Evolutionary conservation across 495 filamentous ascomycete genomes (phyloP), one percentile per base, ranked within the genome.

Genomic region (Arthonia radiata): DNA sequence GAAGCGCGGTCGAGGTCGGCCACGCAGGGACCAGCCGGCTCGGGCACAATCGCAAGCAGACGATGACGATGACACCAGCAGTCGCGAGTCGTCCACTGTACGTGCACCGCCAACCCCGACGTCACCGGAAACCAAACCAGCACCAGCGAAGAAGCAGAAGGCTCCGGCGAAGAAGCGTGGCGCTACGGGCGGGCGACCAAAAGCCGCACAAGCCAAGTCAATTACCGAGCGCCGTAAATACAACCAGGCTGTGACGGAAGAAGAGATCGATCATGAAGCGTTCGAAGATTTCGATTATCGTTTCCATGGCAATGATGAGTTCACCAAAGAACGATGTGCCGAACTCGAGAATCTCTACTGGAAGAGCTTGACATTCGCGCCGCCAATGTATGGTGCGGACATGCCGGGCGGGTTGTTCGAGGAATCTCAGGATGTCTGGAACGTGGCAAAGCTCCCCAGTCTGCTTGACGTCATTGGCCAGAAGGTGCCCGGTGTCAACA

Each of bases 361-460:
- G 86, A 90, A 80, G 50, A 83, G 74, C 2, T 57, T 97, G 29
- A 93, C 80, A 26, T 94, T 78, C 49, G 89, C 79, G 33, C 75
- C 75, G 25, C 86, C 86, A 0, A 61, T 97, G 49, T 97, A 97
- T 38, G 86, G 89, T 17, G 86, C 89, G 5, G 86, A 97, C 52
- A 83, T 97, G 61, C 75, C 77, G 19, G 86, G 86, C 14, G 89
- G 80, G 3, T 59, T 97, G n/a, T 97, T 97, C 39, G 73, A 86
- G 36, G 81, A 93, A 11, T 57, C 61, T 3, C 75, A 67, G n/a
- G 67, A 68, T 12, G 56, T 52, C 13, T 97, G 86, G 86, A 94
- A 97, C 41, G 69, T 97, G 6, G 81, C 83, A 30, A 83, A 89
- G 42, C 61, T 97, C 13, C 72, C 76, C 15, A 94, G 93, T 40